phyloP scores from a whole-genome alignment of 1,284 basidiomycete genomes.

The Cerioporus squamosus region DNA sequence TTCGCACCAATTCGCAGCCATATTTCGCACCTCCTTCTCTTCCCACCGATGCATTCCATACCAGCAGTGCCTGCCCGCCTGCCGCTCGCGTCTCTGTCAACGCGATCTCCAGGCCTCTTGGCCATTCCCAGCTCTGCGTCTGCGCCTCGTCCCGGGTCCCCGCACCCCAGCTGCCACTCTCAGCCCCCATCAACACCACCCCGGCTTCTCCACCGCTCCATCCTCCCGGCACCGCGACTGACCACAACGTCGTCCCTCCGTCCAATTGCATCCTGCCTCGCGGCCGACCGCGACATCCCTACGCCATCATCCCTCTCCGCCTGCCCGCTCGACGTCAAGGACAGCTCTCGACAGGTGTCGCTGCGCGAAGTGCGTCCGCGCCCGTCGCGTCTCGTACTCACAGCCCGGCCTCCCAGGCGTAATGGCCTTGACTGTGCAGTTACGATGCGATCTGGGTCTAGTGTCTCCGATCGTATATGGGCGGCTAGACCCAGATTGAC shows the following conservation, averaged over 20 bases:
- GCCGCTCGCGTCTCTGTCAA: constrained; percentile 7
- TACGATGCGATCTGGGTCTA: constrained; percentile 12
- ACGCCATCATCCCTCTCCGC: constrained; percentile 6
- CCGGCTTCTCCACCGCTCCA: constrained; percentile 16
- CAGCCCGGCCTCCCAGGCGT: neutral
- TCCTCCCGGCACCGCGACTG: constrained; percentile 9
- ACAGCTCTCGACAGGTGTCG: neutral
- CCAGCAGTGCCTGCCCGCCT: constrained; percentile 4
- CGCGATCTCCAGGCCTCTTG: constrained; percentile 4
- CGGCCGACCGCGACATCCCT: constrained; percentile 18
- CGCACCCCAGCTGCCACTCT: constrained; percentile 11
- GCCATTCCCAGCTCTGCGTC: constrained; percentile 4
- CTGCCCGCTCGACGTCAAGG: neutral
- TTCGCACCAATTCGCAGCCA: constrained; percentile 4
- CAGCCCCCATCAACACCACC: constrained; percentile 10
- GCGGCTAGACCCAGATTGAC: constrained; percentile 18
- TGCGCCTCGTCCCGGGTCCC: constrained; percentile 1
- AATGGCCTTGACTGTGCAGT: too few relatives aligned
- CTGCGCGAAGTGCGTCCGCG: constrained; percentile 1
- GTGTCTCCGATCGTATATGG: constrained; percentile 15
- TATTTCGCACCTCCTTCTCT: constrained; percentile 4
- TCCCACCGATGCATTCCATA: constrained; percentile 3
- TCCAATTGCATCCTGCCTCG: constrained; percentile 24
- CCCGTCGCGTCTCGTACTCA: neutral
- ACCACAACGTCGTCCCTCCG: neutral